These are phyloP conservation scores for Conticribra weissflogii DNA, from an alignment of 108 stramenopile genomes.

Conservation along the genomic window DNA sequence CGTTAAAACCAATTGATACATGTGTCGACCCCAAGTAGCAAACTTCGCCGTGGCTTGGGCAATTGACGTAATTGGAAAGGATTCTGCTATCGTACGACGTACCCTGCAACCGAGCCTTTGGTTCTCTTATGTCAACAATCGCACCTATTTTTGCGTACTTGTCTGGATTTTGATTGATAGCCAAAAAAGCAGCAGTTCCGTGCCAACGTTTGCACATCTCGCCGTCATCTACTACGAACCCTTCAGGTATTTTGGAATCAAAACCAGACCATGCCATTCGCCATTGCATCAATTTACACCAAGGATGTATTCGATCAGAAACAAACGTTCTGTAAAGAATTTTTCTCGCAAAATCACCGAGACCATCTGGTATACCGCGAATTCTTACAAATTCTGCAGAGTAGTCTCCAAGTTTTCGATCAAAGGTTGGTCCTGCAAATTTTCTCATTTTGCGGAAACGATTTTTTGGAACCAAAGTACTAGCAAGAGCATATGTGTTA, in stretches of 20 bases:
- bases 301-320: background rate
- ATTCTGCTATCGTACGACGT: background rate
- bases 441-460: background rate
- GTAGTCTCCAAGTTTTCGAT: background rate
- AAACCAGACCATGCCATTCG: background rate
- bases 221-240: background rate
- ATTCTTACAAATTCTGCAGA: conserved; percentile 1
- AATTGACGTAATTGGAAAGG: conserved; percentile 3
- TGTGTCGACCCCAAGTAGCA: background rate
- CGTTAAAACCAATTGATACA: conserved; percentile 4
- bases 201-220: background rate
- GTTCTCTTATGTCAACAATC: background rate
- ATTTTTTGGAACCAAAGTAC: no score
- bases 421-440: background rate
- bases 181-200: background rate
- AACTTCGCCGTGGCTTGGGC: background rate
- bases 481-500: no score
- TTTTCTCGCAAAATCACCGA: background rate
- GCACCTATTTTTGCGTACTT: background rate
- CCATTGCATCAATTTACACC: background rate
- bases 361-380: background rate
- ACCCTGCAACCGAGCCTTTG: background rate
- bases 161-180: background rate
- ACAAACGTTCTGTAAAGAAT: background rate
- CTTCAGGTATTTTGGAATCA: no score